Percentiles rank a stretch among this genome's conserved stretches.
Conservation (phyloP, 139 green algal species). For the Tetratostichococcus sp. region DNA sequence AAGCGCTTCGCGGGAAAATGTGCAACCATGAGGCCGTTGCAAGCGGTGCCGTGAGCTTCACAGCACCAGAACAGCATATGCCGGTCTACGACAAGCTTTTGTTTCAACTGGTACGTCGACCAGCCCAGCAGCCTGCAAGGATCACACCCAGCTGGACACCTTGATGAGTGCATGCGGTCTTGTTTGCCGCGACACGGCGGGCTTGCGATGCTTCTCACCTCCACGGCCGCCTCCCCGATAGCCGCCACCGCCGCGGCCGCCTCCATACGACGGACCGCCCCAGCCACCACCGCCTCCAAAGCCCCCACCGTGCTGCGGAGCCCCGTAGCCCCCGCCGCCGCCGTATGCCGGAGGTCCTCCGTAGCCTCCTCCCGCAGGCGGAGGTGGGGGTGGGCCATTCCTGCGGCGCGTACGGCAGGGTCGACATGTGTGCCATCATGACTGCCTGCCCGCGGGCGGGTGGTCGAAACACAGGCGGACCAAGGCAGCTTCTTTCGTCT, state of each 20-base stretch:
- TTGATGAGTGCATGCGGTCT: conserved; percentile 9
- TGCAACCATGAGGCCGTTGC: too few relatives aligned
- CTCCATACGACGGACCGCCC: conserved; percentile 22
- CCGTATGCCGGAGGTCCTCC: not conserved
- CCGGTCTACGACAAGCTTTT: too few relatives aligned
- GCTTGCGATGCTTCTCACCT: conserved; percentile 5
- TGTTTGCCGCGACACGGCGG: conserved; percentile 13
- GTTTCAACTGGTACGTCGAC: too few relatives aligned
- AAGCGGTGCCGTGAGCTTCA: too few relatives aligned
- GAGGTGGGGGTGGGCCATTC: not conserved
- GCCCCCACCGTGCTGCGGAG: conserved; percentile 17
- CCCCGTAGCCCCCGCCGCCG: conserved; percentile 20
- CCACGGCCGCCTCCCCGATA: conserved; percentile 21
- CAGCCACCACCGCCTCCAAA: conserved; percentile 32
- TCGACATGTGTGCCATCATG: too few relatives aligned
- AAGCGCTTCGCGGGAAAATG: too few relatives aligned
- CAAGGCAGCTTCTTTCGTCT: too few relatives aligned
- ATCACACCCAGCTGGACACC: too few relatives aligned
- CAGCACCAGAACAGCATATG: too few relatives aligned
- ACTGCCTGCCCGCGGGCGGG: too few relatives aligned
- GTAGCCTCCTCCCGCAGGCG: not conserved
- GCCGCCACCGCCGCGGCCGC: conserved; percentile 18
- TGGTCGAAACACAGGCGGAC: too few relatives aligned
- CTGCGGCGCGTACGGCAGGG: too few relatives aligned
- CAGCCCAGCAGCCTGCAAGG: conserved; percentile 8